Conservation (phyloP, 2,329 filamentous ascomycete species). For the Lachnellula arida region DNA sequence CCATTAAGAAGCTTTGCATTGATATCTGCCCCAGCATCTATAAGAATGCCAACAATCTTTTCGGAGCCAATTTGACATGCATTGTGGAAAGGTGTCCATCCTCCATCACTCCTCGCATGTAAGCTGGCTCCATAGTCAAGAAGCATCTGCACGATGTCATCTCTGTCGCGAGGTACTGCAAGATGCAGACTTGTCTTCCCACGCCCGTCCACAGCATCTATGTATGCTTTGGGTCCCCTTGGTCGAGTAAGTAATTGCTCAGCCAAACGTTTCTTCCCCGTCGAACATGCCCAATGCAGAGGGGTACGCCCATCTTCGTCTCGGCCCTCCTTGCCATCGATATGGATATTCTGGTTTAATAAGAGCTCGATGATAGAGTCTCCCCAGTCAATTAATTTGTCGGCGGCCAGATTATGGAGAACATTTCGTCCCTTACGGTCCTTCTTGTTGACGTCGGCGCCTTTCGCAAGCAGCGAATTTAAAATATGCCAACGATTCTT, state of each 20-base stretch:
- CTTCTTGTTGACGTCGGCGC: conserved; percentile 23
- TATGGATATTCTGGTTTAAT: conserved; percentile 17
- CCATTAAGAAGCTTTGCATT: conserved; percentile 26
- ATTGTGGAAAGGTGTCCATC: conserved; percentile 24
- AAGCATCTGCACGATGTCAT: conserved; percentile 24
- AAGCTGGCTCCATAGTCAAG: conserved; percentile 17
- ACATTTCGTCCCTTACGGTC: conserved; percentile 22
- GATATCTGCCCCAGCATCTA: conserved; percentile 19
- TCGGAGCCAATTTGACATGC: conserved; percentile 21
- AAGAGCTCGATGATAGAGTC: conserved; percentile 23
- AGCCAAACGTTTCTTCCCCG: conserved; percentile 22
- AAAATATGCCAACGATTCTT: conserved; percentile 24
- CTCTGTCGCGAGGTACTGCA: conserved; percentile 17
- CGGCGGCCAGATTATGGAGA: conserved; percentile 25
- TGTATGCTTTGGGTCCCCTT: conserved; percentile 13
- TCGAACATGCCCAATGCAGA: conserved; percentile 27
- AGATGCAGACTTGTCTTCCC: conserved; percentile 25
- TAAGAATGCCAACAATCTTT: conserved; percentile 20
- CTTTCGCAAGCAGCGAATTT: conserved; percentile 19
- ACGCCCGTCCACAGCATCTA: conserved; percentile 20
- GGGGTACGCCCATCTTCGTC: conserved; percentile 20
- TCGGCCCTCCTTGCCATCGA: conserved; percentile 20
- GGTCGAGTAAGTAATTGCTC: conserved; percentile 19
- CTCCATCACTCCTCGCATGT: conserved; percentile 17
- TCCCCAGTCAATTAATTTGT: conserved; percentile 24